Conservation (phyloP, 176 grass and related monocot species). For the Phoenix roebelenii region DNA sequence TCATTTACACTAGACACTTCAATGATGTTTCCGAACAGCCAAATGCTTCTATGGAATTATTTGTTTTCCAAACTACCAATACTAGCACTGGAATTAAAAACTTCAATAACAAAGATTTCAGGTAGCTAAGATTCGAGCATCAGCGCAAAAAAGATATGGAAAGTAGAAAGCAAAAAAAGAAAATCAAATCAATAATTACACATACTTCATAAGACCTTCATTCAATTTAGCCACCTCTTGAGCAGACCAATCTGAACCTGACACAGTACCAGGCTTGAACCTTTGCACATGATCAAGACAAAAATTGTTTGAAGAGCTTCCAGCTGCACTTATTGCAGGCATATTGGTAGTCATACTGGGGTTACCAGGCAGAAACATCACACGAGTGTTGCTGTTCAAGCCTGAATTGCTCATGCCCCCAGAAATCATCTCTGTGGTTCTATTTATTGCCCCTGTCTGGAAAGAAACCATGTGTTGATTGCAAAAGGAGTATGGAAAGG, state of each 20-base stretch:
- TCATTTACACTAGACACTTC: no score
- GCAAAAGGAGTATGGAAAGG: constrained; percentile 42
- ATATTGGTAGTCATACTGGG: constrained; percentile 20
- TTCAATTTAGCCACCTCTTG: constrained; percentile 56
- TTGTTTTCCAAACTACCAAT: no score
- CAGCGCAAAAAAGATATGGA: no score
- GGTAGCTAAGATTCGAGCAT: no score
- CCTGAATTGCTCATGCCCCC: constrained; percentile 35
- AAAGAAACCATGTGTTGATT: constrained; percentile 82
- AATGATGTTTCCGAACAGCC: no score
- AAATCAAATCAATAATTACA: neutral
- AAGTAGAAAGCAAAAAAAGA: neutral
- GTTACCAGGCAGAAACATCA: constrained; percentile 34
- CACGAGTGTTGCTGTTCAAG: constrained; percentile 30
- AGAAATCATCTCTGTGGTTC: constrained; percentile 4
- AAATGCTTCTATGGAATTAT: no score
- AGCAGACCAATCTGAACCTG: constrained; percentile 51
- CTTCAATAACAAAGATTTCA: no score
- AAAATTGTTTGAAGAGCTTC: constrained; percentile 43
- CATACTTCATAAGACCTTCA: constrained; percentile 60
- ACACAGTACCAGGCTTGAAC: constrained; percentile 53
- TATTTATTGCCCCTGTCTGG: constrained; percentile 35
- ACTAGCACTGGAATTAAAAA: no score
- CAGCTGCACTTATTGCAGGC: constrained; percentile 31
- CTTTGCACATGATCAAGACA: constrained; percentile 24